A percentile compares a stretch with the other conserved stretches of the same genome.
phyloP scores from a whole-genome alignment of 306 rosid species.

The Myrica gale region DNA sequence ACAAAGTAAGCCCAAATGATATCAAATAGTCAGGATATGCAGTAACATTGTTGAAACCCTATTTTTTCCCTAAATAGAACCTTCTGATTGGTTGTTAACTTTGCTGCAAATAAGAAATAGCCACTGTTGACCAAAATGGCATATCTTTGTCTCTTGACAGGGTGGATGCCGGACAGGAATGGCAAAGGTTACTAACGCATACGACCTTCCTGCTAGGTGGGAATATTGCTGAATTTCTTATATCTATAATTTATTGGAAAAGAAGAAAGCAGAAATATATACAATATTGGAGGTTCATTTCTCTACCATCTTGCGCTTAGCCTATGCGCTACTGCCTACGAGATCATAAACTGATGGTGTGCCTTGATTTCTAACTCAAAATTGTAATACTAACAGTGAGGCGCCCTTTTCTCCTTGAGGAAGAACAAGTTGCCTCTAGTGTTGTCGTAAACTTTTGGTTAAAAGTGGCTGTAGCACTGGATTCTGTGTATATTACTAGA shows the following conservation, averaged over 20 bases:
- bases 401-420: too few species aligned
- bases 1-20: neutral
- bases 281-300: slow-evolving; percentile 14
- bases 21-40: slow-evolving; percentile 1
- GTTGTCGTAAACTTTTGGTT: neutral
- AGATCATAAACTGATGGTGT: slow-evolving; percentile 16
- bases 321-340: slow-evolving; percentile 1
- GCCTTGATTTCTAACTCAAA: neutral
- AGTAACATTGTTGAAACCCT: neutral
- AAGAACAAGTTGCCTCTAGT: neutral
- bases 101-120: slow-evolving; percentile 26
- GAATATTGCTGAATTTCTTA: slow-evolving; percentile 19
- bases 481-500: neutral
- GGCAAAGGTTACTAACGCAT: slow-evolving; percentile 92
- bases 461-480: neutral
- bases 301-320: neutral
- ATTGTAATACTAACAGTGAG: neutral
- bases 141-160: slow-evolving; percentile 47
- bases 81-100: slow-evolving; percentile 1
- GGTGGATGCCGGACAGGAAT: slow-evolving; percentile 99
- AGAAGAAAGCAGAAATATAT: slow-evolving; percentile 21
- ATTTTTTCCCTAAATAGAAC: neutral
- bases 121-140: slow-evolving; percentile 25
- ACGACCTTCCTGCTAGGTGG: slow-evolving; percentile 97
- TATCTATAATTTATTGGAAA: slow-evolving; percentile 1